Percentiles rank a stretch among this genome's conserved stretches.
These are phyloP conservation scores for Effrenium voratum DNA, from an alignment of 73 alveolate species.

Conservation along the genomic window DNA sequence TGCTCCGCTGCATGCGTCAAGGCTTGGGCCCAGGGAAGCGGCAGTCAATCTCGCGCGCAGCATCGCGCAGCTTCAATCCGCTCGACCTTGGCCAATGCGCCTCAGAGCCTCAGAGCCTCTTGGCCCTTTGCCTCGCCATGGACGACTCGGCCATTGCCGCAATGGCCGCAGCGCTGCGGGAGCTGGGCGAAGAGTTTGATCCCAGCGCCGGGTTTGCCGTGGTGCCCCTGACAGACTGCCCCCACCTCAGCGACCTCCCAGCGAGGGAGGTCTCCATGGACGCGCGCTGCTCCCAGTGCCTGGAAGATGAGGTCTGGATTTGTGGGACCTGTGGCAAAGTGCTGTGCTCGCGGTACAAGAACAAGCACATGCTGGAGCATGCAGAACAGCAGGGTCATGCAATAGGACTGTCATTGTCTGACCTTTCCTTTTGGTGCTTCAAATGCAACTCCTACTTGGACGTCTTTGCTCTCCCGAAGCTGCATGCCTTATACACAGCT, in stretches of 20 bases:
- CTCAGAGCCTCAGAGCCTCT: background rate
- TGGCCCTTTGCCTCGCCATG: background rate
- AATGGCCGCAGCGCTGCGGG: constrained; percentile 40
- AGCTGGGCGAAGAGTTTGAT: constrained; percentile 49
- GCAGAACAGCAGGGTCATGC: constrained; percentile 95
- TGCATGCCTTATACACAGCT: constrained; percentile 16
- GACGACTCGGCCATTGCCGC: constrained; percentile 43
- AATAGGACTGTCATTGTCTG: constrained; percentile 96
- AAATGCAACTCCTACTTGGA: constrained; percentile 94
- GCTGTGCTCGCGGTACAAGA: constrained; percentile 96
- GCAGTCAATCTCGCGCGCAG: background rate
- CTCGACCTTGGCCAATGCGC: background rate
- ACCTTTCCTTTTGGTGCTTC: constrained; percentile 97
- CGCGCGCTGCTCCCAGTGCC: constrained; percentile 1
- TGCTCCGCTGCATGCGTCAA: constrained; percentile 69
- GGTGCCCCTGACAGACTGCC: constrained; percentile 52
- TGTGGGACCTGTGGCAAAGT: constrained; percentile 96
- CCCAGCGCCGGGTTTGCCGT: constrained; percentile 2
- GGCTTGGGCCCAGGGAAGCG: background rate
- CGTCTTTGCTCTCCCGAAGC: constrained; percentile 24
- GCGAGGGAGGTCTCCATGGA: constrained; percentile 35
- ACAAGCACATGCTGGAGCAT: constrained; percentile 96
- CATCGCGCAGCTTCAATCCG: background rate
- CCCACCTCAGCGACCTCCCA: constrained; percentile 35
- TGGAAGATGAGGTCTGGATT: constrained; percentile 96